A percentile compares a stretch with the other conserved stretches of the same genome.
Evolutionary conservation across 208 protist genomes (phyloP).

Genomic region (Acanthamoeba castellanii): DNA sequence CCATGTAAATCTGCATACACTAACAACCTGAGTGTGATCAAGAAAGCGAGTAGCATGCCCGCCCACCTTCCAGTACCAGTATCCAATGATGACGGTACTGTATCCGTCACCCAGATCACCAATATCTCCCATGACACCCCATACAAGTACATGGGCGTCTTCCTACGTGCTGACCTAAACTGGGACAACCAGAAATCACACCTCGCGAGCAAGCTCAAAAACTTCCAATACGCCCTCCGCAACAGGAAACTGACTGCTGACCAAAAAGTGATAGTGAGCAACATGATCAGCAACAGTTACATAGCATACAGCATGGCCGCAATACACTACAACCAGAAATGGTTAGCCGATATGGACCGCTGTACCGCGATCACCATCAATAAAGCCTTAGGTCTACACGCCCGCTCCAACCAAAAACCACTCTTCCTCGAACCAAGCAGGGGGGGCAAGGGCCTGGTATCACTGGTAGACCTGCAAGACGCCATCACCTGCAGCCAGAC

Average conservation of each 20-base stretch:
- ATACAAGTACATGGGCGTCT: background rate
- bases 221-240: too few species aligned
- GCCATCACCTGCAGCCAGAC: background rate
- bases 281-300: background rate
- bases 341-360: background rate
- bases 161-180: too few species aligned
- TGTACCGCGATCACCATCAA: background rate
- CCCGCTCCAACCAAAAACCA: background rate
- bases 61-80: background rate
- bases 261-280: background rate
- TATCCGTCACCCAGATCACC: background rate
- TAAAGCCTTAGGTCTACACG: background rate
- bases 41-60: too few species aligned
- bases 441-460: background rate
- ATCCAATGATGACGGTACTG: accelerated
- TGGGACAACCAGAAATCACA: too few species aligned
- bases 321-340: background rate
- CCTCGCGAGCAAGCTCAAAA: too few species aligned
- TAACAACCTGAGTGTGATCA: background rate
- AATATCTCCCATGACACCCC: background rate
- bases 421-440: background rate
- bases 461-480: background rate
- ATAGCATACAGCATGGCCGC: background rate
- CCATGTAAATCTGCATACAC: background rate
- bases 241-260: too few species aligned